A percentile compares a stretch with the other conserved stretches of the same genome.
These are phyloP conservation scores for Eucalyptus curtisii DNA, from an alignment of 345 rosid genomes.

Conservation along the genomic window DNA sequence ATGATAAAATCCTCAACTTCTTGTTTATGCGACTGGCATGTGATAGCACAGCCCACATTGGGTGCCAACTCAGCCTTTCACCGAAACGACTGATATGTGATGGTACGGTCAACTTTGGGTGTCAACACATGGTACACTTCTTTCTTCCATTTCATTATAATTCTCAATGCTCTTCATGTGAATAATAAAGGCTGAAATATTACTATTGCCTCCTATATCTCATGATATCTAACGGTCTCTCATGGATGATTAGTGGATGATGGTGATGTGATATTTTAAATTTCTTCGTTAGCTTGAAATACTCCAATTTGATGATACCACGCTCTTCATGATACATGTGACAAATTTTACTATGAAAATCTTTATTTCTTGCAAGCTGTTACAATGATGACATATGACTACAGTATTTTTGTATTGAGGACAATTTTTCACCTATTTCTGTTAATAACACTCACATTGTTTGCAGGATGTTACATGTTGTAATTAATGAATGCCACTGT, in stretches of 20 bases:
- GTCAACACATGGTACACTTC: background rate
- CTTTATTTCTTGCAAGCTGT: background rate
- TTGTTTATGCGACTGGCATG: accelerated
- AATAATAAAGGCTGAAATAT: background rate
- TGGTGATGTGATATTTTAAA: background rate
- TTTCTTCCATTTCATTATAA: background rate
- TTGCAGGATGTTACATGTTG: background rate
- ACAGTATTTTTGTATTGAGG: too few species aligned
- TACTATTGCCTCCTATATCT: background rate
- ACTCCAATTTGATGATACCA: background rate
- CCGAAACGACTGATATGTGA: accelerated
- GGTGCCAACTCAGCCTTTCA: too few species aligned
- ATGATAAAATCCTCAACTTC: accelerated
- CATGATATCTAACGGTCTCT: background rate
- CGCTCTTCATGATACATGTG: accelerated
- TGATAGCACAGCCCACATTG: too few species aligned
- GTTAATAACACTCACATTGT: too few species aligned
- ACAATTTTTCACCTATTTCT: too few species aligned
- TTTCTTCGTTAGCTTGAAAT: background rate
- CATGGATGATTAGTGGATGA: background rate
- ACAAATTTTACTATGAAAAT: background rate
- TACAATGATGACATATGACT: background rate
- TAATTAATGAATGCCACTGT: background rate
- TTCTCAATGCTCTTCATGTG: background rate
- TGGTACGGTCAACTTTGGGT: too few species aligned